phyloP scores from a whole-genome alignment of 352 stramenopile genomes.

The Albugo laibachii region DNA sequence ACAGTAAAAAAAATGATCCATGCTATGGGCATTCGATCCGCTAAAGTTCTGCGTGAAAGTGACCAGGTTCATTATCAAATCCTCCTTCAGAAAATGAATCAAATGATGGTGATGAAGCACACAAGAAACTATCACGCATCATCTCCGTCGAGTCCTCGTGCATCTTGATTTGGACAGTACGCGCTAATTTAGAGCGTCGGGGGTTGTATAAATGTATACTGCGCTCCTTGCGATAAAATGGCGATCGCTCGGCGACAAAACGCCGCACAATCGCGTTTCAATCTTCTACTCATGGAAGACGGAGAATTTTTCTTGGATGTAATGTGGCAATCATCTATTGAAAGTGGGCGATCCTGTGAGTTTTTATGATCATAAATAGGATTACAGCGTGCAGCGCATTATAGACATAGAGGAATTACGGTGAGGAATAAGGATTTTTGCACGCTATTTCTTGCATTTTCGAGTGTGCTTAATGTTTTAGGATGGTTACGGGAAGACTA shows the following conservation, averaged over 20 bases:
- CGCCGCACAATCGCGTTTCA: conserved; percentile 69
- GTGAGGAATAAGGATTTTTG: conserved; percentile 1
- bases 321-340: conserved; percentile 1
- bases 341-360: neutral
- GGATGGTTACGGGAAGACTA: conserved; percentile 55
- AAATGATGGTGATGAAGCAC: too few species aligned
- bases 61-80: too few species aligned
- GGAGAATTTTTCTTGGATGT: conserved; percentile 90
- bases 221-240: too few species aligned
- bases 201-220: too few species aligned
- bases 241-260: conserved; percentile 3
- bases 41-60: too few species aligned
- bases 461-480: conserved; percentile 5
- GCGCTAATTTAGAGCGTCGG: too few species aligned
- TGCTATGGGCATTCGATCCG: too few species aligned
- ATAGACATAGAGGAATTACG: neutral
- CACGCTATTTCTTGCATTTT: conserved; percentile 1
- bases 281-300: conserved; percentile 85
- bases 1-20: too few species aligned
- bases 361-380: conserved; percentile 12
- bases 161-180: too few species aligned
- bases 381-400: conserved; percentile 59
- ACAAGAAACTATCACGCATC: too few species aligned
- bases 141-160: too few species aligned
- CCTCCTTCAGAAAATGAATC: too few species aligned